These are phyloP conservation scores for Phaeosphaeria sp. DNA, from an alignment of 2,329 filamentous ascomycete species.

Conservation along the genomic window DNA sequence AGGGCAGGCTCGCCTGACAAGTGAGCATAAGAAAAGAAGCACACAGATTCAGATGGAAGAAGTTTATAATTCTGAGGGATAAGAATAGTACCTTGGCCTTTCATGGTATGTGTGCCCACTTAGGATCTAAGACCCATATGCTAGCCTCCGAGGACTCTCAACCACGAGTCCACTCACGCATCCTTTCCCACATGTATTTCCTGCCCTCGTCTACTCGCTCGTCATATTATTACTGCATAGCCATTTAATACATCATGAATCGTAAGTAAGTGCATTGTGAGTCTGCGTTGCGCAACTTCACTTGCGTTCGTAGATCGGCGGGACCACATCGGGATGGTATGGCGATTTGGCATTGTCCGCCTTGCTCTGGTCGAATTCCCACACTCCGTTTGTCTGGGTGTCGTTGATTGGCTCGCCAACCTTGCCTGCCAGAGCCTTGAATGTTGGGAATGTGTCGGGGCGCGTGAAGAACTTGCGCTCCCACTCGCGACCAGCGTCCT, in stretches of 20 bases:
- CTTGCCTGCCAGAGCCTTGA: constrained; percentile 55
- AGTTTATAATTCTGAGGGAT: background rate
- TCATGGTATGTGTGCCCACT: background rate
- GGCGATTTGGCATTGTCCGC: constrained; percentile 42
- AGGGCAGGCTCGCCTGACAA: too few species aligned
- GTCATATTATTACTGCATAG: constrained; percentile 5
- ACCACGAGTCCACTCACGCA: background rate
- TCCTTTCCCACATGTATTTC: background rate
- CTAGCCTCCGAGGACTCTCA: background rate
- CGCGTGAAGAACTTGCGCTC: constrained; percentile 79
- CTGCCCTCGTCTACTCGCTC: background rate
- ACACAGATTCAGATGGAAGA: too few species aligned
- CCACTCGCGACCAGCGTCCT: constrained; percentile 78
- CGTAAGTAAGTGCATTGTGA: background rate
- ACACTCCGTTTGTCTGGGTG: constrained; percentile 73
- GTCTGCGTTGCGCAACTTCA: constrained; percentile 1
- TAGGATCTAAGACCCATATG: background rate
- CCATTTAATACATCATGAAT: constrained; percentile 3
- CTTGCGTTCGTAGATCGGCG: constrained; percentile 32
- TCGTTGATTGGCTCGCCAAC: constrained; percentile 61
- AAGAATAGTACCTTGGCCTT: background rate
- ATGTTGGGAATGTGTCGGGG: constrained; percentile 50
- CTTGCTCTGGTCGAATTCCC: constrained; percentile 69
- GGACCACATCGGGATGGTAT: constrained; percentile 35
- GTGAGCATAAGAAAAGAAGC: too few species aligned